A percentile compares a stretch with the other conserved stretches of the same genome.
These are phyloP conservation scores for Sporothrix luriei DNA, from an alignment of 2,329 filamentous ascomycete genomes.

Conservation along the genomic window DNA sequence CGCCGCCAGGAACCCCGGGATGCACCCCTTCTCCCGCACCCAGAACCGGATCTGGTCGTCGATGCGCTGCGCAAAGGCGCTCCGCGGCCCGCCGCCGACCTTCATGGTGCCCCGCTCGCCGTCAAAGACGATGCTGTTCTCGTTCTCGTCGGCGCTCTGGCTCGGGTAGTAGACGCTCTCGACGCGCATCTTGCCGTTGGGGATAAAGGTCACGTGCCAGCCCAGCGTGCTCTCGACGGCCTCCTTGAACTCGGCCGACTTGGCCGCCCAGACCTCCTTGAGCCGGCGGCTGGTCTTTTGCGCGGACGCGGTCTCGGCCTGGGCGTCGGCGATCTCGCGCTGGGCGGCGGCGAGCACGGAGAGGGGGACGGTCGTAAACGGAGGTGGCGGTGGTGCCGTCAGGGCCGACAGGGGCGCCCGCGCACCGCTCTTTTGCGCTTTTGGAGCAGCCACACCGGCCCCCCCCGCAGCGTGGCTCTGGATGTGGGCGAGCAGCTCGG, in stretches of 20 bases:
- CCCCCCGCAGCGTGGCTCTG: slow-evolving; percentile 44
- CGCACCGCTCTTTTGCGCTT: no score
- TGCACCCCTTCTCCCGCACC: slow-evolving; percentile 91
- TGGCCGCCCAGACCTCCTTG: slow-evolving; percentile 84
- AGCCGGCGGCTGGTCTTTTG: slow-evolving; percentile 84
- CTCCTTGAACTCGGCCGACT: slow-evolving; percentile 92
- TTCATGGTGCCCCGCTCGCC: slow-evolving; percentile 98
- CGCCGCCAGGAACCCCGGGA: slow-evolving; percentile 89
- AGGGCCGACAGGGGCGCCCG: background rate
- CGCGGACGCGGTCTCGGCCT: slow-evolving; percentile 67
- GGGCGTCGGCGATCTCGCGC: slow-evolving; percentile 72
- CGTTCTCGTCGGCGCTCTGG: slow-evolving; percentile 64
- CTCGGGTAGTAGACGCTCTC: slow-evolving; percentile 82
- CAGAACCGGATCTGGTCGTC: slow-evolving; percentile 88
- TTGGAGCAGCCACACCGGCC: background rate
- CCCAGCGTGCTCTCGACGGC: slow-evolving; percentile 89
- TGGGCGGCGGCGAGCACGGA: slow-evolving; percentile 75
- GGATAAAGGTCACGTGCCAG: slow-evolving; percentile 93
- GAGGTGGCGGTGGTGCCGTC: background rate
- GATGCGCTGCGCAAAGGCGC: slow-evolving; percentile 83
- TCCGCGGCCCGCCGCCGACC: slow-evolving; percentile 85
- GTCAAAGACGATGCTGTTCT: slow-evolving; percentile 80
- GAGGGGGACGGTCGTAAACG: slow-evolving; percentile 68
- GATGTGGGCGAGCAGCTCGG: slow-evolving; percentile 75
- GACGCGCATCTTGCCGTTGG: slow-evolving; percentile 94